phyloP scores from a whole-genome alignment of 331 rosid species.

The Cydonia oblonga region DNA sequence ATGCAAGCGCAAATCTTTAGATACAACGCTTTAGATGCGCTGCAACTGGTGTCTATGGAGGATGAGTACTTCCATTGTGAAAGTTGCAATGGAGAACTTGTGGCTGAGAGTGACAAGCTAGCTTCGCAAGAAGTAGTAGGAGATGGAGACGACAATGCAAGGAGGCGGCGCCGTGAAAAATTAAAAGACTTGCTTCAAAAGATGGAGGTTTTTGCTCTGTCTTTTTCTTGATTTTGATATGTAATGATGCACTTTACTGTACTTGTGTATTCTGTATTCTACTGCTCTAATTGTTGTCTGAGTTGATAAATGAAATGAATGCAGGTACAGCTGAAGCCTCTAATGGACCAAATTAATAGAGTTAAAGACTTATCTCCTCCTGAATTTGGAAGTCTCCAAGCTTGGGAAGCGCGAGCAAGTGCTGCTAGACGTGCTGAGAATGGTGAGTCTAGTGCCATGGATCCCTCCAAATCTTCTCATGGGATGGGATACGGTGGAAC shows the following conservation, averaged over 20 bases:
- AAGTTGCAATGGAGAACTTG: constrained; percentile 80
- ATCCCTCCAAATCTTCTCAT: constrained; percentile 67
- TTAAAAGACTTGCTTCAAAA: constrained; percentile 90
- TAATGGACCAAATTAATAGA: constrained; percentile 73
- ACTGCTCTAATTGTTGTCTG: background rate
- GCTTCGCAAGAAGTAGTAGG: constrained; percentile 86
- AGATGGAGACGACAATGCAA: constrained; percentile 90
- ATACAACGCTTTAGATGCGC: constrained; percentile 93
- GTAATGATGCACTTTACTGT: background rate
- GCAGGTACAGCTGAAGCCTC: constrained; percentile 89
- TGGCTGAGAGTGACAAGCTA: constrained; percentile 87
- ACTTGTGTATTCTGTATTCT: background rate
- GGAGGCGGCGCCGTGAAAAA: constrained; percentile 83
- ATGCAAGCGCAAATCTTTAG: constrained; percentile 27
- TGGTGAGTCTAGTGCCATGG: constrained; percentile 49
- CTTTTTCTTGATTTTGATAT: background rate
- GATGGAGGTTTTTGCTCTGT: constrained; percentile 58
- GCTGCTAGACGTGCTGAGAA: constrained; percentile 77
- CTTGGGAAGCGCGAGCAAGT: constrained; percentile 96
- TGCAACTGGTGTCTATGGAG: constrained; percentile 74
- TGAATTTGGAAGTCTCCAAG: constrained; percentile 84
- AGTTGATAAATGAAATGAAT: constrained; percentile 10
- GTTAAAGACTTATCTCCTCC: constrained; percentile 93
- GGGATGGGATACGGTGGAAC: constrained; percentile 77
- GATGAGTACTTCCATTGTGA: constrained; percentile 90